phyloP scores from a whole-genome alignment of 208 protist species.

The Trichomonas vaginalis region DNA sequence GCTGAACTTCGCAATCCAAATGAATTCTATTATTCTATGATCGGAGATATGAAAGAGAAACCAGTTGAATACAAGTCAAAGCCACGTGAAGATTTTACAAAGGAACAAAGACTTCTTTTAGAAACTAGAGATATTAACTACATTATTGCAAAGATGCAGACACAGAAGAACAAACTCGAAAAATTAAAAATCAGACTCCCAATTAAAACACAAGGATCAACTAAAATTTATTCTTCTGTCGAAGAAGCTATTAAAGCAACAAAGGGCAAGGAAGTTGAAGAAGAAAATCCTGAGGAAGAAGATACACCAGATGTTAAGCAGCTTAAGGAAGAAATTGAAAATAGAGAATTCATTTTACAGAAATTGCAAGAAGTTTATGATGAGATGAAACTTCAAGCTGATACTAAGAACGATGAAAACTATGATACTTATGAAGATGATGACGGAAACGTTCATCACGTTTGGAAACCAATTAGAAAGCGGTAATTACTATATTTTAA shows the following conservation, averaged over 20 bases:
- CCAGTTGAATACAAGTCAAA: conserved; percentile 16
- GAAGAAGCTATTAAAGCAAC: background rate
- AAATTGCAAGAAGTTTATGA: conserved; percentile 16
- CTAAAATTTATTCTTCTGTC: background rate
- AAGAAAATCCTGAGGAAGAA: background rate
- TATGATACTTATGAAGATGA: background rate
- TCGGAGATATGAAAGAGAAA: conserved; percentile 22
- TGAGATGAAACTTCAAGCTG: background rate
- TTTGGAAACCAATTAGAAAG: background rate
- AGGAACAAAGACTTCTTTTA: background rate
- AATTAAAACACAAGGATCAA: background rate
- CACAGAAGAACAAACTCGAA: background rate
- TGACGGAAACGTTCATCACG: background rate
- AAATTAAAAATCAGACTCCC: background rate
- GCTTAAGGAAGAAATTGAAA: background rate
- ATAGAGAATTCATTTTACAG: background rate
- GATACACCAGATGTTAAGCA: background rate
- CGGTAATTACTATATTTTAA: too few relatives aligned
- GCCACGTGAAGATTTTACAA: background rate
- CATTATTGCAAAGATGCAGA: background rate
- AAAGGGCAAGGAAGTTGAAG: background rate
- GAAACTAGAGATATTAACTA: background rate
- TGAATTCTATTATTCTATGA: conserved; percentile 74
- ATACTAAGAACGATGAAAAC: background rate
- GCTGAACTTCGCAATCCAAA: conserved; percentile 67